These are phyloP conservation scores for Creolimax fragrantissima DNA, from an alignment of 78 protist genomes.

Conservation along the genomic window DNA sequence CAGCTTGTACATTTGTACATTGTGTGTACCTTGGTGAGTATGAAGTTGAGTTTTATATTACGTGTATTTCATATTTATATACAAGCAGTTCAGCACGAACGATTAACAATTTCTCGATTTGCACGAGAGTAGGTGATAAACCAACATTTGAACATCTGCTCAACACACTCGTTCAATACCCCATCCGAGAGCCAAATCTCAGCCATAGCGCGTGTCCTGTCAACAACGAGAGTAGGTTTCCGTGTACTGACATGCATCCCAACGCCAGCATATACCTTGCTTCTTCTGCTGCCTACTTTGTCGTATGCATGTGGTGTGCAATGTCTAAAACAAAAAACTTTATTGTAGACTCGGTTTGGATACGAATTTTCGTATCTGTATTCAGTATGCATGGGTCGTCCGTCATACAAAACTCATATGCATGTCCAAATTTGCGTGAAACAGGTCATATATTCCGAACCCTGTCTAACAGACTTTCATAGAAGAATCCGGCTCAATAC, in stretches of 20 bases:
- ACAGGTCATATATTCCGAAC: background rate
- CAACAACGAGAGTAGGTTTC: background rate
- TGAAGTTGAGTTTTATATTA: too few species aligned
- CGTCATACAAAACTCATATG: background rate
- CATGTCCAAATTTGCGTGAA: background rate
- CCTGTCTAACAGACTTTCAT: background rate
- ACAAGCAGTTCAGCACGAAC: too few species aligned
- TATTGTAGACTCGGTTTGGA: background rate
- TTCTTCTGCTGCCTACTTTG: background rate
- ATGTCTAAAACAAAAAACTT: background rate
- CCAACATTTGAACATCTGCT: background rate
- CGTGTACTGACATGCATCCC: background rate
- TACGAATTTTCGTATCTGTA: background rate
- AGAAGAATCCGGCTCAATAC: background rate
- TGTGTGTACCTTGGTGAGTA: too few species aligned
- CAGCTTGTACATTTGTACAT: too few species aligned
- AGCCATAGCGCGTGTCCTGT: background rate
- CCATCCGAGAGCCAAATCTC: background rate
- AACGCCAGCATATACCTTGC: background rate
- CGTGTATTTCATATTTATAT: too few species aligned
- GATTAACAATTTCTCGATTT: too few species aligned
- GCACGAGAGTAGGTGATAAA: background rate
- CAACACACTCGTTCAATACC: background rate
- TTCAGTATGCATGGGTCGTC: background rate
- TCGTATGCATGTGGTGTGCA: too few species aligned